Evolutionary conservation across 805 yeast species (phyloP).

Genomic region (Wickerhamiella sergipiensis): DNA sequence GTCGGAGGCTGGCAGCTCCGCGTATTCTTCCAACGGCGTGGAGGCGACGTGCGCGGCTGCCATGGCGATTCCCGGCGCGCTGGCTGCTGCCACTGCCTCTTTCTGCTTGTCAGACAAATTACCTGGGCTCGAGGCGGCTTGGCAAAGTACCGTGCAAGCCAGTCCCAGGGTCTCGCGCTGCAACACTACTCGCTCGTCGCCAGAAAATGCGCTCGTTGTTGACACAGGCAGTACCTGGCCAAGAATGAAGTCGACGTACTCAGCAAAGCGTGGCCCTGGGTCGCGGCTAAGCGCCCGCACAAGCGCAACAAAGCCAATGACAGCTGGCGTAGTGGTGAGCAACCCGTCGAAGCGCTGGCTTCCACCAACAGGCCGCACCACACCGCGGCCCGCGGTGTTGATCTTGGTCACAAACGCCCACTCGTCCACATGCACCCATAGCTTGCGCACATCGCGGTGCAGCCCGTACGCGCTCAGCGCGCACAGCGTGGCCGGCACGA

Average conservation of each 20-base stretch:
- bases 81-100: not conserved
- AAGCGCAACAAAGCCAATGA: slow-evolving; percentile 47
- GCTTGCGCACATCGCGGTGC: slow-evolving; percentile 16
- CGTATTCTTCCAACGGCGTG: slow-evolving; percentile 45
- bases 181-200: not conserved
- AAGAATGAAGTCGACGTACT: slow-evolving; percentile 57
- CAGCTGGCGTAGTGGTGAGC: slow-evolving; percentile 41
- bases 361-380: not conserved
- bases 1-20: slow-evolving; percentile 26
- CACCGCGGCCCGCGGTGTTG: slow-evolving; percentile 20
- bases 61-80: not conserved
- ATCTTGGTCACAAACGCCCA: slow-evolving; percentile 41
- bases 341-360: slow-evolving; percentile 18
- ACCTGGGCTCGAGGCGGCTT: no score
- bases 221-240: slow-evolving; percentile 46
- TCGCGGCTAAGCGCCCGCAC: slow-evolving; percentile 28
- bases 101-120: no score
- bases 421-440: slow-evolving; percentile 60
- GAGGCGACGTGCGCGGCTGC: slow-evolving; percentile 28
- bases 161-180: slow-evolving; percentile 37
- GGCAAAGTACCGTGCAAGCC: slow-evolving; percentile 36
- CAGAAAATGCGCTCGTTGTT: not conserved
- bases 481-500: not conserved
- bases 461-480: not conserved
- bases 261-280: slow-evolving; percentile 1